Evolutionary conservation across 2,329 filamentous ascomycete genomes (phyloP), one percentile per base, ranked within the genome.

Genomic region (Phyllosticta citrichinensis): DNA sequence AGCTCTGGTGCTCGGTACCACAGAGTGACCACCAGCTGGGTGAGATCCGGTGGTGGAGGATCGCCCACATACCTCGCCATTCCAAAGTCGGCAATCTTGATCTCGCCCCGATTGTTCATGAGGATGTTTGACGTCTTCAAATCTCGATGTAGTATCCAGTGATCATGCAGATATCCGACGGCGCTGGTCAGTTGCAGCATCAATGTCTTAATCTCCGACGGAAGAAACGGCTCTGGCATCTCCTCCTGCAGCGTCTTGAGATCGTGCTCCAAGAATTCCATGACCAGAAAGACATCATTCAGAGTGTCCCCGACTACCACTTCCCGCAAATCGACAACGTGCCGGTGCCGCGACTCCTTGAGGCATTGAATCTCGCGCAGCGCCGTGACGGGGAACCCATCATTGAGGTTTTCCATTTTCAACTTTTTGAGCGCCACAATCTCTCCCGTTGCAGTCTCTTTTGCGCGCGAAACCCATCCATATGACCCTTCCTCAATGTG

Each of bases 401-500:
- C 91, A 63, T 83, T 82, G 54, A 83, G 78, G 70, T 82, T 81
- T 62, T 97, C 90, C 74, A 96, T 85, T 80, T 99, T 99, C 61
- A 97, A 81, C 70, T 91, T 87, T 80, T 99, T 99, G 65, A 99
- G 79, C 14, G 94, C 94, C 20, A 97, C 92, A 6, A 99, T 82
- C 62, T 87, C 83, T 35, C 89, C 88, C 0, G 89, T 93, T 3
- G 79, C 77, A 33, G 82, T 79, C 68, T 95, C 87, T 64, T 81
- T 86, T 12, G 91, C 94, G 62, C 94, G 83, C 60, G 92, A 92
- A 4, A 99, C 94, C 83, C 87, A 93, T 54, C 94, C 94, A 74
- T 99, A 99, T 9, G 91, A 91, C 40, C 94, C 94, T 77, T 99
- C 94, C 74, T 97, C 94, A 68, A 99, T 99, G 71, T 94, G 89